phyloP scores from a whole-genome alignment of 2,329 filamentous ascomycete species.

The Fragosphaeria purpurea region DNA sequence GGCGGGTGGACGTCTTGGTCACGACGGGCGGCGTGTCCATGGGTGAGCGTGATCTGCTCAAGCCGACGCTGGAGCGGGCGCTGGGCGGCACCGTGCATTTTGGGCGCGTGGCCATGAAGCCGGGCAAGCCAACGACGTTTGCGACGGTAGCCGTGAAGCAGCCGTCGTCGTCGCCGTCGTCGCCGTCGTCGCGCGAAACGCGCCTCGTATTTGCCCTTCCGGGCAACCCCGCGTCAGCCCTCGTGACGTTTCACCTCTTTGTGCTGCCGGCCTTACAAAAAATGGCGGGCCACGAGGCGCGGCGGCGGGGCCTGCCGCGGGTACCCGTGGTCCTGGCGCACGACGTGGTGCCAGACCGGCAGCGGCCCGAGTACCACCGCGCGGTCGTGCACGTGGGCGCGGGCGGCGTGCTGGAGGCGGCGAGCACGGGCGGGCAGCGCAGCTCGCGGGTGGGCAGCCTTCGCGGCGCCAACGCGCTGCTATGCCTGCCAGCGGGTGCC shows the following conservation, averaged over 20 bases:
- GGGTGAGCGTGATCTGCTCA: constrained; percentile 93
- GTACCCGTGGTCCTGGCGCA: constrained; percentile 64
- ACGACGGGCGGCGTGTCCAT: constrained; percentile 94
- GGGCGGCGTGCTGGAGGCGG: constrained; percentile 62
- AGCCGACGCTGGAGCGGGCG: constrained; percentile 85
- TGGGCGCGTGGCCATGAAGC: constrained; percentile 94
- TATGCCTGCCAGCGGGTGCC: constrained; percentile 61
- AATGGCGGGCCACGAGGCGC: constrained; percentile 54
- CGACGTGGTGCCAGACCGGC: constrained; percentile 63
- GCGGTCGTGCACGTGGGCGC: constrained; percentile 56
- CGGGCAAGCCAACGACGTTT: constrained; percentile 94
- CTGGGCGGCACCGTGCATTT: constrained; percentile 93
- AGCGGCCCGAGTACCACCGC: constrained; percentile 83
- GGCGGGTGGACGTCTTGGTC: constrained; percentile 69
- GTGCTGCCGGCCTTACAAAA: constrained; percentile 80
- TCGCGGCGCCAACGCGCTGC: constrained; percentile 75
- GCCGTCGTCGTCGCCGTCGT: too few species aligned
- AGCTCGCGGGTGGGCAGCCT: constrained; percentile 86
- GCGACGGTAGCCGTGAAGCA: constrained; percentile 65
- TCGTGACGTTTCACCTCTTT: constrained; percentile 91
- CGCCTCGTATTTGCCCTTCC: constrained; percentile 83
- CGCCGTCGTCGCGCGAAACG: constrained; percentile 29
- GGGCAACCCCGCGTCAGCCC: constrained; percentile 84
- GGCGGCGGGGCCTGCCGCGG: constrained; percentile 52
- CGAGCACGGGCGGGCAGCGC: constrained; percentile 79